Percentiles rank a stretch among this genome's conserved stretches.
phyloP scores from a whole-genome alignment of 176 grass and related monocot species.

The Avena insularis region DNA sequence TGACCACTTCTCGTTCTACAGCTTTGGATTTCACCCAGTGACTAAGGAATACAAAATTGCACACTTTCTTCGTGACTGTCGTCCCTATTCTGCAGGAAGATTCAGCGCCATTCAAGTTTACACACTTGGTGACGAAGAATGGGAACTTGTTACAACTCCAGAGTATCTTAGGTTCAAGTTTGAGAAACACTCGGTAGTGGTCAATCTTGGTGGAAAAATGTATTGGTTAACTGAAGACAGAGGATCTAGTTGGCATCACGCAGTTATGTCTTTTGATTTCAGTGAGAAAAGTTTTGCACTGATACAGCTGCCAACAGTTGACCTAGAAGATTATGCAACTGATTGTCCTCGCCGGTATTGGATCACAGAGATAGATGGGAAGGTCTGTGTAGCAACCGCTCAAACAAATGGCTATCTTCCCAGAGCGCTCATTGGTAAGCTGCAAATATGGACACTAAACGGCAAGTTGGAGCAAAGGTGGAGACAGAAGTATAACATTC shows the following conservation, averaged over 20 bases:
- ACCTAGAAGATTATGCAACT: neutral
- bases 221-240: constrained; percentile 37
- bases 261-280: constrained; percentile 42
- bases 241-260: neutral
- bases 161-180: neutral
- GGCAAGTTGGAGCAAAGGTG: neutral
- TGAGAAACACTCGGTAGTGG: neutral
- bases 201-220: constrained; percentile 19
- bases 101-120: constrained; percentile 34
- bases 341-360: neutral
- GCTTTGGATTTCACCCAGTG: constrained; percentile 30
- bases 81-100: neutral
- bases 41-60: constrained; percentile 13
- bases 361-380: constrained; percentile 33
- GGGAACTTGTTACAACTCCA: constrained; percentile 14
- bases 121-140: constrained; percentile 33
- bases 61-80: neutral
- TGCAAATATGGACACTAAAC: constrained; percentile 37
- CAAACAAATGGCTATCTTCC: neutral
- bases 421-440: neutral
- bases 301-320: constrained; percentile 25
- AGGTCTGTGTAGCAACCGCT: constrained; percentile 9
- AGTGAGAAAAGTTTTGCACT: neutral
- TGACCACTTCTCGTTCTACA: constrained; percentile 35
- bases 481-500: constrained; percentile 25